Percentiles rank a stretch among this genome's conserved stretches.
These are phyloP conservation scores for Hawksworthiomyces lignivorus DNA, from an alignment of 2,329 filamentous ascomycete species.

Conservation along the genomic window DNA sequence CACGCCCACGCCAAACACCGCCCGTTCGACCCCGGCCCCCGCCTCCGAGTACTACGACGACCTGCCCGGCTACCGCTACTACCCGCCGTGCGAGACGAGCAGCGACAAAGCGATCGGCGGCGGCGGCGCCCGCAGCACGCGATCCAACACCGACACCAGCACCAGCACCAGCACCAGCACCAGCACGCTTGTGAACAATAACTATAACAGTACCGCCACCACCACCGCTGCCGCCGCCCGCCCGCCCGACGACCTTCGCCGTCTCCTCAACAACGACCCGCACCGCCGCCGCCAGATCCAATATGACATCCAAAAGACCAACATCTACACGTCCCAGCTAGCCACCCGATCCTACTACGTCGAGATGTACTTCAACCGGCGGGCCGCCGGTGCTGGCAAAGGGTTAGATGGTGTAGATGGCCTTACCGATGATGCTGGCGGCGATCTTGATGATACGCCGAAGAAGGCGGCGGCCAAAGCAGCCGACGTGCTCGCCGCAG, in stretches of 20 bases:
- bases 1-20: not conserved
- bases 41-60: conserved; percentile 30
- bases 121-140: conserved; percentile 10
- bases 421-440: too few species aligned
- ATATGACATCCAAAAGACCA: conserved; percentile 86
- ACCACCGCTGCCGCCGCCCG: not conserved
- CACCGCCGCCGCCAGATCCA: conserved; percentile 53
- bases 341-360: conserved; percentile 78
- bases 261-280: conserved; percentile 40
- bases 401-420: too few species aligned
- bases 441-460: too few species aligned
- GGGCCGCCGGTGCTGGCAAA: too few species aligned
- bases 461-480: conserved; percentile 46
- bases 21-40: not conserved
- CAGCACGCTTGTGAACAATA: too few species aligned
- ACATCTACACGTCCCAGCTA: conserved; percentile 76
- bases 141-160: not conserved
- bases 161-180: not conserved
- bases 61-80: conserved; percentile 42
- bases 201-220: too few species aligned
- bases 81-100: conserved; percentile 33
- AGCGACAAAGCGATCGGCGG: not conserved
- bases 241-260: conserved; percentile 43
- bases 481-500: conserved; percentile 24
- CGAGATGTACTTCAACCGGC: conserved; percentile 73